Conservation (phyloP, 2,329 filamentous ascomycete species). For the Colletotrichum sp. region DNA sequence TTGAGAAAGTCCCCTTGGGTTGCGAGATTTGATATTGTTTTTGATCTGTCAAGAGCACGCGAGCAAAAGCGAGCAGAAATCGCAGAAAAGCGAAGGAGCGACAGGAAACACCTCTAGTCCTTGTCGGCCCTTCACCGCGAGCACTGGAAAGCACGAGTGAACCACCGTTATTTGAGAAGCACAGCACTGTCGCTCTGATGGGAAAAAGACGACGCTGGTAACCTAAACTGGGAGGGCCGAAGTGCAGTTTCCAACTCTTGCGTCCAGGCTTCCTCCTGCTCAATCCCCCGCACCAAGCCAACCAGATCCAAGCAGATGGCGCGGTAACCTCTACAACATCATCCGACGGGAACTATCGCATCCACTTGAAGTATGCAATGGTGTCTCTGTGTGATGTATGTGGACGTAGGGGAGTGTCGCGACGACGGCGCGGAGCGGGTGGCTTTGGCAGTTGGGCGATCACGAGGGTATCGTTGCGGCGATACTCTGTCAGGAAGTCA, state of each 20-base stretch:
- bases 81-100: neutral
- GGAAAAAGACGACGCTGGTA: constrained; percentile 12
- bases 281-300: constrained; percentile 19
- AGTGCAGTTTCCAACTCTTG: constrained; percentile 20
- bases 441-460: constrained; percentile 3
- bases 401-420: constrained; percentile 1
- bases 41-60: constrained; percentile 20
- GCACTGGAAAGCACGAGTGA: constrained; percentile 17
- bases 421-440: neutral
- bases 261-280: constrained; percentile 13
- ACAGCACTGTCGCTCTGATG: neutral
- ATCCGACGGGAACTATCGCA: constrained; percentile 15
- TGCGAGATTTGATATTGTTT: neutral
- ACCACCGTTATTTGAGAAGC: constrained; percentile 20
- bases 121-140: constrained; percentile 8
- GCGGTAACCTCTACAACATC: constrained; percentile 6
- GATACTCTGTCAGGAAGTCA: neutral
- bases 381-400: neutral
- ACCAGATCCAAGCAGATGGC: constrained; percentile 21
- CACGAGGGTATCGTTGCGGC: neutral
- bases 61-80: constrained; percentile 3
- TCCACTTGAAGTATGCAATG: neutral
- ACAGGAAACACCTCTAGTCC: constrained; percentile 5
- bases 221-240: constrained; percentile 18
- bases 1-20: constrained; percentile 10